These are phyloP conservation scores for Xylariaceae sp. DNA, from an alignment of 2,329 filamentous ascomycete species.

Conservation along the genomic window DNA sequence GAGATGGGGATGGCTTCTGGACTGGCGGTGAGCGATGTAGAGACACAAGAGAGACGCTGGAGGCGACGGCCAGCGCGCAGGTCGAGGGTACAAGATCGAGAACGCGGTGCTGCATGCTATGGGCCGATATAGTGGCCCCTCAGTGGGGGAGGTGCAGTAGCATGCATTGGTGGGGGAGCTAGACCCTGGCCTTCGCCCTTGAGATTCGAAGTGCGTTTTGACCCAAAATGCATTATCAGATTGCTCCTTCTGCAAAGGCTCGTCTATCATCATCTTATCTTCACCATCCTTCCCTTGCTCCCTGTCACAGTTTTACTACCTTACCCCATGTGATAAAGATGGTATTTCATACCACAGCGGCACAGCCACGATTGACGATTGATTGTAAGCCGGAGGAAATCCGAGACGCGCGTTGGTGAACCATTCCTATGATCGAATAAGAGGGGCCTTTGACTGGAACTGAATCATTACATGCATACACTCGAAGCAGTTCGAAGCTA, in stretches of 20 bases:
- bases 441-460: background rate
- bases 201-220: too few species aligned
- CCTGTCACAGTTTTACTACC: too few species aligned
- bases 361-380: too few species aligned
- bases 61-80: background rate
- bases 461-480: background rate
- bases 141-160: conserved; percentile 12
- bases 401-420: too few species aligned
- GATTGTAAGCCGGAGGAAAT: too few species aligned
- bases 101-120: background rate
- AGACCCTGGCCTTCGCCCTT: too few species aligned
- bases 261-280: too few species aligned
- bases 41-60: background rate
- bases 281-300: too few species aligned
- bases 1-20: conserved; percentile 17
- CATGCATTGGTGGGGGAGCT: conserved; percentile 5
- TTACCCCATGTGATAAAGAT: too few species aligned
- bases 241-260: too few species aligned
- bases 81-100: background rate
- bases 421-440: background rate
- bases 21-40: conserved; percentile 20
- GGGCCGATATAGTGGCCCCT: conserved; percentile 8
- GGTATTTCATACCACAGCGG: too few species aligned
- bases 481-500: background rate
- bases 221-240: background rate